Evolutionary conservation across 257 asterid genomes (phyloP).

Genomic region (Haberlea rhodopensis): DNA sequence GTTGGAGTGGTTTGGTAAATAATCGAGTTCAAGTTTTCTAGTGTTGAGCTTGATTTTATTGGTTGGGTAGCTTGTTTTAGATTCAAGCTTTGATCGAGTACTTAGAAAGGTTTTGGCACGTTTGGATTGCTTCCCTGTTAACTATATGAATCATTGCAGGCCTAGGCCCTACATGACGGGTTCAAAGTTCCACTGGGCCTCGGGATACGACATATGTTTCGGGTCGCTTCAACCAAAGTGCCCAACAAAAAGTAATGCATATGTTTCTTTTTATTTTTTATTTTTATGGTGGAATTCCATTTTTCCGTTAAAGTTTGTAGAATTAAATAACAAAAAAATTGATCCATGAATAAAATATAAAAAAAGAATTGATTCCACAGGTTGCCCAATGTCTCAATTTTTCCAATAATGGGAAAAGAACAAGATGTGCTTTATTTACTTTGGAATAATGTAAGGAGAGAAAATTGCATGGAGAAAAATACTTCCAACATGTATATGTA

Average conservation of each 20-base stretch:
- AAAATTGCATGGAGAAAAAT: constrained; percentile 27
- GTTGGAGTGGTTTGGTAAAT: too few relatives aligned
- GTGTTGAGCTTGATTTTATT: too few relatives aligned
- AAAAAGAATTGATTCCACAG: constrained; percentile 24
- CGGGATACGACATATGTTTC: too few relatives aligned
- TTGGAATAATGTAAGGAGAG: constrained; percentile 26
- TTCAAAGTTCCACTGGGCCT: neutral
- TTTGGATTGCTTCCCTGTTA: neutral
- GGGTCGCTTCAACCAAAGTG: neutral
- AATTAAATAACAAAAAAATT: neutral
- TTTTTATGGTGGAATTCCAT: neutral
- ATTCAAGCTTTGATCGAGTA: too few relatives aligned
- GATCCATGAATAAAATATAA: neutral
- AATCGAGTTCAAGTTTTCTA: too few relatives aligned
- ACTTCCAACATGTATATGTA: constrained; percentile 1
- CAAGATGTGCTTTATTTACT: constrained; percentile 20
- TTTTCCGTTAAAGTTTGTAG: neutral
- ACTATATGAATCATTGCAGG: too few relatives aligned
- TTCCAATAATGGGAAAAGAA: constrained; percentile 45
- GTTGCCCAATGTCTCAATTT: constrained; percentile 19
- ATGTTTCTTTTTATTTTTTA: neutral
- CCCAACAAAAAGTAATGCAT: neutral
- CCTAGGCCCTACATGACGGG: too few relatives aligned
- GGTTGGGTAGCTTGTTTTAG: too few relatives aligned
- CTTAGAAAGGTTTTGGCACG: neutral